phyloP scores from a whole-genome alignment of 352 stramenopile species.

The Saprolegnia diclina region DNA sequence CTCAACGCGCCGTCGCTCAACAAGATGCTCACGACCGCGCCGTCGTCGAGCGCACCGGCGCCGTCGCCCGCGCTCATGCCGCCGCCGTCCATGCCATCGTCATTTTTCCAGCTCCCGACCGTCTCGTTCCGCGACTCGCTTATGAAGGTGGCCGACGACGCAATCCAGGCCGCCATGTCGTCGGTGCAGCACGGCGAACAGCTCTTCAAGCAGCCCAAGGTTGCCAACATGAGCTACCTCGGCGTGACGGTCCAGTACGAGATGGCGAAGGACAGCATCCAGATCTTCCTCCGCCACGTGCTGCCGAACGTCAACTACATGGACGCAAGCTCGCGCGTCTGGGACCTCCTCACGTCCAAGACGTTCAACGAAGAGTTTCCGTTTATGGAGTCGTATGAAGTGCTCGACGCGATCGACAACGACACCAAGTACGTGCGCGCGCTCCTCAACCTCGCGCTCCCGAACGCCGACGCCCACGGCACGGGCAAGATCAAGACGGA shows the following conservation, averaged over 20 bases:
- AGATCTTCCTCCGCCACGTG: constrained; percentile 81
- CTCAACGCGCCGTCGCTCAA: constrained; percentile 71
- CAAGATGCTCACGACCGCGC: constrained; percentile 43
- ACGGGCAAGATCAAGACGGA: constrained; percentile 81
- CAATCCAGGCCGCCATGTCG: constrained; percentile 54
- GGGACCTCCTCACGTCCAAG: constrained; percentile 59
- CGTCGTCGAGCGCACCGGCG: constrained; percentile 27
- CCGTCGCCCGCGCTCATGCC: constrained; percentile 22
- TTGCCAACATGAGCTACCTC: constrained; percentile 86
- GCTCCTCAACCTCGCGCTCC: constrained; percentile 76
- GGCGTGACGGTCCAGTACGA: constrained; percentile 84
- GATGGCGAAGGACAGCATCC: constrained; percentile 81
- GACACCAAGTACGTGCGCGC: constrained; percentile 80
- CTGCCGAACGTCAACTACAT: constrained; percentile 75
- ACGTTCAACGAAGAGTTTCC: constrained; percentile 79
- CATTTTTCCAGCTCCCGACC: constrained; percentile 64
- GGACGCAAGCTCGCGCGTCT: constrained; percentile 50
- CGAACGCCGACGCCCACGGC: constrained; percentile 54
- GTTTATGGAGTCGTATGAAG: constrained; percentile 67
- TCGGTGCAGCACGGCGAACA: constrained; percentile 65
- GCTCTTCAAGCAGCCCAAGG: constrained; percentile 74
- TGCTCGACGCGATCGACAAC: constrained; percentile 61
- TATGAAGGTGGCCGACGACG: constrained; percentile 52
- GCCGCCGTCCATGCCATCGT: constrained; percentile 33
- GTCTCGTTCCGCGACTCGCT: constrained; percentile 78